phyloP scores from a whole-genome alignment of 768 basidiomycete genomes.

The Mycena leptocephala region DNA sequence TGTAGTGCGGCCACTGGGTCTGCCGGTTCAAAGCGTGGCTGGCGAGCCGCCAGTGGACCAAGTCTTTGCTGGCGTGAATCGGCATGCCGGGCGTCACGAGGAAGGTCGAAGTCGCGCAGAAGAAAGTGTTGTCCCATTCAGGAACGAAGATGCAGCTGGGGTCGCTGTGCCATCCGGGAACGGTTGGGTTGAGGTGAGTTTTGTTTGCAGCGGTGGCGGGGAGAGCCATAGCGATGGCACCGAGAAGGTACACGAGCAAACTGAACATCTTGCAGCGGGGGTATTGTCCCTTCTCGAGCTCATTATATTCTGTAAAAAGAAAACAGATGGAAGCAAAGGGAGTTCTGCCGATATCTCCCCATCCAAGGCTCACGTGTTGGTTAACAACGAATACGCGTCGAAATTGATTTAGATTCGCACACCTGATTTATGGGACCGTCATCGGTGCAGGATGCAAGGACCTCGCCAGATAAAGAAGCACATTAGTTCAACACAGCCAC shows the following conservation, averaged over 20 bases:
- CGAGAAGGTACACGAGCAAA: constrained; percentile 11
- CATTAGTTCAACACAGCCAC: too few relatives aligned
- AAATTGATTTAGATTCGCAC: constrained; percentile 14
- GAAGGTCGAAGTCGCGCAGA: constrained; percentile 47
- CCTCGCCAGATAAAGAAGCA: too few relatives aligned
- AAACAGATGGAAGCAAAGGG: constrained; percentile 1
- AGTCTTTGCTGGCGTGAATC: constrained; percentile 42
- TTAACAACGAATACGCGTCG: not conserved
- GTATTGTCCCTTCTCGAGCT: not conserved
- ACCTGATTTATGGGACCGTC: constrained; percentile 3
- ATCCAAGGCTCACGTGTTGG: constrained; percentile 17
- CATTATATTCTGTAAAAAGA: constrained; percentile 7
- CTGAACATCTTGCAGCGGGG: constrained; percentile 7
- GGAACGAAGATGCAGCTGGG: constrained; percentile 42
- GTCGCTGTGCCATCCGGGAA: constrained; percentile 43
- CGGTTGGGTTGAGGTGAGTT: constrained; percentile 28
- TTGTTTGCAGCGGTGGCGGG: constrained; percentile 19
- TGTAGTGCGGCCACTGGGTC: constrained; percentile 32
- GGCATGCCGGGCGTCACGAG: constrained; percentile 46
- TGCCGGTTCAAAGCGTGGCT: constrained; percentile 28
- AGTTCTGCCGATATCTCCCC: constrained; percentile 22
- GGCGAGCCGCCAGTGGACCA: constrained; percentile 45
- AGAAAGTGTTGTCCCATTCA: constrained; percentile 44
- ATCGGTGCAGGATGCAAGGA: not conserved
- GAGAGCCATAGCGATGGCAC: constrained; percentile 4